A percentile compares a stretch with the other conserved stretches of the same genome.
Conservation (phyloP, 257 asterid species). For the Solanum ossicruentum region DNA sequence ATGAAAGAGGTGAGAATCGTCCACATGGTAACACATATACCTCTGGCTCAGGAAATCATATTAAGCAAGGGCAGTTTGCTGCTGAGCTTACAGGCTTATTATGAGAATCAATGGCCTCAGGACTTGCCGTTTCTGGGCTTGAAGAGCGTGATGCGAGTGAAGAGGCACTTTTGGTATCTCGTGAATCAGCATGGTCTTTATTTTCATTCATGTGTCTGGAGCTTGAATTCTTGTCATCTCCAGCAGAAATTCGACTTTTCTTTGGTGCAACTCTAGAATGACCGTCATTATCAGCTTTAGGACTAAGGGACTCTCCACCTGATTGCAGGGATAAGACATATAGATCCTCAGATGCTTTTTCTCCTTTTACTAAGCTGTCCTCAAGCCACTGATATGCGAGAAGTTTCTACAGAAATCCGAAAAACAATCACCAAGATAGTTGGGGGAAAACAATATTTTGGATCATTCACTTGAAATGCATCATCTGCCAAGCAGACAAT, state of each 20-base stretch:
- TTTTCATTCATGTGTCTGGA: constrained; percentile 6
- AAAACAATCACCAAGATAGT: background rate
- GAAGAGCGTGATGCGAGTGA: constrained; percentile 18
- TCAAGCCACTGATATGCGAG: constrained; percentile 77
- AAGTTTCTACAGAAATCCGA: constrained; percentile 32
- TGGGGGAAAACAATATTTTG: background rate
- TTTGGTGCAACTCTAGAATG: constrained; percentile 16
- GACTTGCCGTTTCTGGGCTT: constrained; percentile 44
- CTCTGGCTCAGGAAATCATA: background rate
- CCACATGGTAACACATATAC: background rate
- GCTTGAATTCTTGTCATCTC: constrained; percentile 20
- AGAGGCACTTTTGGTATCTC: constrained; percentile 28
- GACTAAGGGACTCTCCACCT: constrained; percentile 4
- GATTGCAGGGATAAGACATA: constrained; percentile 32
- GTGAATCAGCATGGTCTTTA: constrained; percentile 11
- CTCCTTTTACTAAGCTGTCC: constrained; percentile 68
- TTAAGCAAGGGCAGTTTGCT: background rate
- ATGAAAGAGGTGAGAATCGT: background rate
- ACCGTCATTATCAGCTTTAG: constrained; percentile 11
- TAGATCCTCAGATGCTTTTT: constrained; percentile 48
- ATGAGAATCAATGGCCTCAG: constrained; percentile 14
- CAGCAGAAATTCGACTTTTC: constrained; percentile 34
- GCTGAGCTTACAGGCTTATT: constrained; percentile 28
- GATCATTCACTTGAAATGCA: background rate
- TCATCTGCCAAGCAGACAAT: background rate